phyloP scores from a whole-genome alignment of 371 early-diverging fungal genomes.

The Lichtheimia hyalospora region DNA sequence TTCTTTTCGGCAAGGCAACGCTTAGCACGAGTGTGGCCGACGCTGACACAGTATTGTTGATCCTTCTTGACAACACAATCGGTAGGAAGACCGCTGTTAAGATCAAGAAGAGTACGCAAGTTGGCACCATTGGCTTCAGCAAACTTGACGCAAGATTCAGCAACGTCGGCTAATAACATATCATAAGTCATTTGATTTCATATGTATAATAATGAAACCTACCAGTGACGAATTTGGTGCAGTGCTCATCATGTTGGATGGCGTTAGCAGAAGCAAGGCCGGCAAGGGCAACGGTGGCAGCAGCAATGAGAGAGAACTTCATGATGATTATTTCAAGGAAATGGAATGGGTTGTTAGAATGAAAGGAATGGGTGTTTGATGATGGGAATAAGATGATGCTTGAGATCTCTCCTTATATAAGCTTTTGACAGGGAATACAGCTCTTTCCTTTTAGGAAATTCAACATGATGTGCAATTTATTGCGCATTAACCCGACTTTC shows the following conservation, averaged over 20 bases:
- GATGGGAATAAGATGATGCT: conserved; percentile 2
- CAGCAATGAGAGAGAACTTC: conserved; percentile 19
- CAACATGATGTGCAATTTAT: conserved; percentile 6
- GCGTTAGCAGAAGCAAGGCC: conserved; percentile 11
- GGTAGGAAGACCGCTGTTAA: conserved; percentile 24
- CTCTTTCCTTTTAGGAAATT: conserved; percentile 11
- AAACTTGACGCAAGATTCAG: conserved; percentile 14
- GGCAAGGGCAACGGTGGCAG: conserved; percentile 17
- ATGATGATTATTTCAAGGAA: conserved; percentile 16
- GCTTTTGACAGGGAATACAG: not conserved
- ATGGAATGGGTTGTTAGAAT: conserved; percentile 7
- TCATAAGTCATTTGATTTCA: too few species aligned
- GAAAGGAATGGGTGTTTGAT: conserved; percentile 1
- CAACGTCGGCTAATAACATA: not conserved
- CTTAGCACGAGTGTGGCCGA: conserved; percentile 16
- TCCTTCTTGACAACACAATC: not conserved
- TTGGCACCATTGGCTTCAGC: conserved; percentile 12
- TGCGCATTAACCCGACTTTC: not conserved
- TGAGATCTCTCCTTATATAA: conserved; percentile 6
- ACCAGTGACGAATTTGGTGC: conserved; percentile 8
- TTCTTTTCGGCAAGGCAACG: conserved; percentile 16
- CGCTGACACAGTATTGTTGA: conserved; percentile 8
- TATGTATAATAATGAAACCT: not conserved
- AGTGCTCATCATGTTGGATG: conserved; percentile 1
- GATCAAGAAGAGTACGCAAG: conserved; percentile 12